phyloP scores from a whole-genome alignment of 225 moss, liverwort and hornwort species.

The Marchantia polymorpha region DNA sequence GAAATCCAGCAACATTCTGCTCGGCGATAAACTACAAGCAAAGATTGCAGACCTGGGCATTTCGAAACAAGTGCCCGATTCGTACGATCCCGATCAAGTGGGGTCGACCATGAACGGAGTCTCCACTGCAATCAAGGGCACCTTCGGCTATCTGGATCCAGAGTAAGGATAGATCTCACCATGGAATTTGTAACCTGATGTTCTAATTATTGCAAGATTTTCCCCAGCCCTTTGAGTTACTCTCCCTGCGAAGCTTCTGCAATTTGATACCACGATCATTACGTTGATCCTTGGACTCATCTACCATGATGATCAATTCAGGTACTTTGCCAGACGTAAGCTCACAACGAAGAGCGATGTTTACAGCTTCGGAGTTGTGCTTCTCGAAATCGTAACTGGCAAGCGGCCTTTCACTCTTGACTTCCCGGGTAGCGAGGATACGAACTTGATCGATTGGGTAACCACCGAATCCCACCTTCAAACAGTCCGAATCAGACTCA shows the following conservation, averaged over 20 bases:
- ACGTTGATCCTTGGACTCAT: not conserved
- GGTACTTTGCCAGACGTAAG: conserved; percentile 12
- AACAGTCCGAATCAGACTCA: not conserved
- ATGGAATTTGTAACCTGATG: not conserved
- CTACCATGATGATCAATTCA: not conserved
- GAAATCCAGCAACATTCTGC: conserved; percentile 37
- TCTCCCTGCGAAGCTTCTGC: not conserved
- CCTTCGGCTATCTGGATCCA: conserved; percentile 34
- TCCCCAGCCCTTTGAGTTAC: not conserved
- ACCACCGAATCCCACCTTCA: not conserved
- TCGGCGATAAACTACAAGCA: conserved; percentile 22
- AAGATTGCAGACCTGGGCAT: conserved; percentile 41
- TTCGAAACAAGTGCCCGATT: conserved; percentile 18
- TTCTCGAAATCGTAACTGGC: conserved; percentile 1
- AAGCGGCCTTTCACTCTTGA: not conserved
- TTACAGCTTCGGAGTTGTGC: conserved; percentile 7
- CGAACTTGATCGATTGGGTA: not conserved
- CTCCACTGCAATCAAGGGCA: conserved; percentile 31
- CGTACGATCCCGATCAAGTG: not conserved
- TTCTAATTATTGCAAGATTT: not conserved
- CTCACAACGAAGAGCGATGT: conserved; percentile 14
- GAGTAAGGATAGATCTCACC: conserved; percentile 15
- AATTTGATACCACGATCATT: not conserved
- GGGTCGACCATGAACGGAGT: conserved; percentile 2
- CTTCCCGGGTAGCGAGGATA: not conserved